A percentile compares a stretch with the other conserved stretches of the same genome.
Conservation (phyloP, 2,329 filamentous ascomycete genomes). For the Pseudocercospora crystallina region DNA sequence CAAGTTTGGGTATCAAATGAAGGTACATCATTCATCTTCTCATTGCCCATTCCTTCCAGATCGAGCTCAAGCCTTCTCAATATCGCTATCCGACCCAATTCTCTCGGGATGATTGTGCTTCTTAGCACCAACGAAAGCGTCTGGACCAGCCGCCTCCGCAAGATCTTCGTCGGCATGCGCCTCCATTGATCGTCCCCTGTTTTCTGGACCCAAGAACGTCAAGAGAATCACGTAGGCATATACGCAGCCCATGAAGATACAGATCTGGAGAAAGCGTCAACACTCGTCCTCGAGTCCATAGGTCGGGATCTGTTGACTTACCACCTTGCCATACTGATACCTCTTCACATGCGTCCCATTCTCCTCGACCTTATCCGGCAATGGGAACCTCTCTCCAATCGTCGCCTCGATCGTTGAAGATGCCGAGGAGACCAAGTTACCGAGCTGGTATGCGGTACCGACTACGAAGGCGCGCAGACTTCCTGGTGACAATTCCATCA, state of each 20-base stretch:
- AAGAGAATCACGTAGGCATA: conserved; percentile 63
- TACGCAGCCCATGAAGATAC: conserved; percentile 77
- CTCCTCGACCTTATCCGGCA: conserved; percentile 41
- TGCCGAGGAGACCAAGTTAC: conserved; percentile 63
- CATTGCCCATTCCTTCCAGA: background rate
- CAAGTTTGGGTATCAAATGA: too few relatives aligned
- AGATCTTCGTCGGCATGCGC: conserved; percentile 33
- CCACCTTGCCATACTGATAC: conserved; percentile 51
- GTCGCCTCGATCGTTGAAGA: conserved; percentile 45
- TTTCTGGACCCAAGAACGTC: conserved; percentile 61
- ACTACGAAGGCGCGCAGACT: conserved; percentile 73
- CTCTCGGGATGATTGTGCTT: conserved; percentile 8
- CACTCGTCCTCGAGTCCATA: background rate
- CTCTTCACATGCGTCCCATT: conserved; percentile 38
- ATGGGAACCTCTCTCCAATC: conserved; percentile 43
- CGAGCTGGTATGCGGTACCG: conserved; percentile 73
- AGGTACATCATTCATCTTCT: too few relatives aligned
- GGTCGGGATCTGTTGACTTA: conserved; percentile 61
- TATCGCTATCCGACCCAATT: conserved; percentile 9
- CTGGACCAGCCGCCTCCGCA: conserved; percentile 29
- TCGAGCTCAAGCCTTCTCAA: conserved; percentile 6
- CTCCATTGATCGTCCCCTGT: conserved; percentile 39
- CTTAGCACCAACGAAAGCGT: conserved; percentile 10
- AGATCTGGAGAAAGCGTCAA: conserved; percentile 18
- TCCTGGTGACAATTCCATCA: conserved; percentile 74